These are phyloP conservation scores for Aspergillus saccharolyticus DNA, from an alignment of 495 filamentous ascomycete species.

Conservation along the genomic window DNA sequence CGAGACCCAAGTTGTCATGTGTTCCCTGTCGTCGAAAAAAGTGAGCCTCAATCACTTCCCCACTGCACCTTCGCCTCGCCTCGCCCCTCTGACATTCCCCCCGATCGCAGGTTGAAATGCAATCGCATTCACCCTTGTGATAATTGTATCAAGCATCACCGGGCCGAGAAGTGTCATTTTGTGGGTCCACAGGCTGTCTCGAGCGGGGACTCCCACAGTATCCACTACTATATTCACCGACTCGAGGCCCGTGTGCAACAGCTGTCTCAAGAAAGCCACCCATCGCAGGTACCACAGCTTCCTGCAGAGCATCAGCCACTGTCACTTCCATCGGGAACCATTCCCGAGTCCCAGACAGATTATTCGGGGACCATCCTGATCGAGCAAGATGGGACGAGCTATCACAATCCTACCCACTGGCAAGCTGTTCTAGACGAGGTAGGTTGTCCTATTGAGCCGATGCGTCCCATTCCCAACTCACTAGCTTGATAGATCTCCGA, in stretches of 20 bases:
- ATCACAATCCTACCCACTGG: constrained; percentile 36
- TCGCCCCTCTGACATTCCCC: background rate
- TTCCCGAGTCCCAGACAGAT: background rate
- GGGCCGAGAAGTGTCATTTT: constrained; percentile 29
- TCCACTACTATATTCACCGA: constrained; percentile 15
- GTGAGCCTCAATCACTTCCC: constrained; percentile 1
- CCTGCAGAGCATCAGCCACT: background rate
- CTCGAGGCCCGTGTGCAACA: constrained; percentile 16
- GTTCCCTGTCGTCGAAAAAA: constrained; percentile 21
- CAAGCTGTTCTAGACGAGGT: constrained; percentile 38
- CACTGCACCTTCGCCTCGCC: background rate
- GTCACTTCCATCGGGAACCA: background rate
- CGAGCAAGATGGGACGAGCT: constrained; percentile 26
- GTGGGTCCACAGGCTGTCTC: constrained; percentile 9
- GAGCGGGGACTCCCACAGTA: constrained; percentile 14
- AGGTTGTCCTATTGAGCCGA: background rate
- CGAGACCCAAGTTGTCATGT: constrained; percentile 18
- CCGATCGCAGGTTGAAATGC: constrained; percentile 36
- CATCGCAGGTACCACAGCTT: background rate
- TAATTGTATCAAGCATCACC: constrained; percentile 32
- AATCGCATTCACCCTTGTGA: constrained; percentile 39
- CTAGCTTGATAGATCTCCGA: constrained; percentile 16
- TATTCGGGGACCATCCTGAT: constrained; percentile 68
- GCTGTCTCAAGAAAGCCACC: constrained; percentile 7
- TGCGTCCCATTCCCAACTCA: background rate